A percentile compares a stretch with the other conserved stretches of the same genome.
Evolutionary conservation across 306 rosid genomes (phyloP).

Genomic region (Sindora glabra): DNA sequence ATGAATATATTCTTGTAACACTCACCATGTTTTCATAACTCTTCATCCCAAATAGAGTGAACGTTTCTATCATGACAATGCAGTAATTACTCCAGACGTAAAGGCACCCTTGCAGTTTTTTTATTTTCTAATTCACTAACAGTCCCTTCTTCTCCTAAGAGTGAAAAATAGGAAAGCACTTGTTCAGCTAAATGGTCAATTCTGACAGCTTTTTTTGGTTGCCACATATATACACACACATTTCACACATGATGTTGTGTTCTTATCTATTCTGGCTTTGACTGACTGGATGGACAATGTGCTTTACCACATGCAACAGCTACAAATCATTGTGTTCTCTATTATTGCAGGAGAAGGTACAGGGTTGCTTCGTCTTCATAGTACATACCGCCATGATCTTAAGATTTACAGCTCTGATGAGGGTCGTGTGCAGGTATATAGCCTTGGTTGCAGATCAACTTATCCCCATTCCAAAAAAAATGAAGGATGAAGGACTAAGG

Average conservation of each 20-base stretch:
- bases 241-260: neutral
- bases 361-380: constrained; percentile 94
- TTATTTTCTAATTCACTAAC: too few relatives aligned
- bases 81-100: too few relatives aligned
- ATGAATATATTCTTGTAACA: too few relatives aligned
- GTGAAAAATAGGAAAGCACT: too few relatives aligned
- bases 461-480: too few relatives aligned
- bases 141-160: too few relatives aligned
- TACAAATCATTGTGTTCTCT: constrained; percentile 15
- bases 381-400: constrained; percentile 95
- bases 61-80: too few relatives aligned
- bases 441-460: too few relatives aligned
- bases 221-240: neutral
- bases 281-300: constrained; percentile 13
- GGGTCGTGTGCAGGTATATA: constrained; percentile 99
- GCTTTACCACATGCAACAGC: constrained; percentile 7
- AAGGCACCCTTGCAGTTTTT: too few relatives aligned
- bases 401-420: constrained; percentile 99
- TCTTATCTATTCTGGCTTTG: constrained; percentile 4
- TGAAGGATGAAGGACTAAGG: too few relatives aligned
- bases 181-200: neutral
- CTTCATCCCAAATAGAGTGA: too few relatives aligned
- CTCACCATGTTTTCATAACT: too few relatives aligned
- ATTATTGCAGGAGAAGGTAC: constrained; percentile 85
- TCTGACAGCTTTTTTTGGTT: neutral